phyloP scores from a whole-genome alignment of 2,329 filamentous ascomycete genomes.

The Teratosphaeriaceae sp. region DNA sequence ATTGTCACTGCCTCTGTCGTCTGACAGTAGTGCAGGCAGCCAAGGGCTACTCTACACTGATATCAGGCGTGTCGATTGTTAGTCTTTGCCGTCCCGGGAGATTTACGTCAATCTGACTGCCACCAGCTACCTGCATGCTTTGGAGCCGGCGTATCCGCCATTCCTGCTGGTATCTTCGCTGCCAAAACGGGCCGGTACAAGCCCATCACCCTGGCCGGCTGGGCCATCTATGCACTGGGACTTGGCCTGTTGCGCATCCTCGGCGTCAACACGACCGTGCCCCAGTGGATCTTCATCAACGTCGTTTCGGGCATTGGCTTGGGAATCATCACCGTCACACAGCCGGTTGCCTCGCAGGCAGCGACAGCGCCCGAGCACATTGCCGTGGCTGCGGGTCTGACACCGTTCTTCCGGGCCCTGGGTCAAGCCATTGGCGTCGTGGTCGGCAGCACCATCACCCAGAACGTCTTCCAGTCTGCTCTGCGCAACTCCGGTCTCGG shows the following conservation, averaged over 20 bases:
- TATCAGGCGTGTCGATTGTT: conserved; percentile 29
- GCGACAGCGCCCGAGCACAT: conserved; percentile 35
- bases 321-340: conserved; percentile 58
- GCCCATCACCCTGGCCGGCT: conserved; percentile 55
- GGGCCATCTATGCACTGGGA: conserved; percentile 53
- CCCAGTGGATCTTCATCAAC: conserved; percentile 55
- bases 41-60: conserved; percentile 31
- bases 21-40: conserved; percentile 9
- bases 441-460: not conserved
- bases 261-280: conserved; percentile 43
- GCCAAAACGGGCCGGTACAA: conserved; percentile 53
- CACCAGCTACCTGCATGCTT: not conserved
- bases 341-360: conserved; percentile 59
- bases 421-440: conserved; percentile 2
- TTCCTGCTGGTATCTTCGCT: conserved; percentile 52
- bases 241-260: conserved; percentile 50
- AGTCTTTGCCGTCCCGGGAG: not conserved
- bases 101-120: not conserved
- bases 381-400: conserved; percentile 8
- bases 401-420: conserved; percentile 6
- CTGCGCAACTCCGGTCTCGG: not conserved
- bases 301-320: conserved; percentile 54
- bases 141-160: conserved; percentile 38
- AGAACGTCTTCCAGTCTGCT: not conserved
- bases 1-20: not conserved